Base-by-base conservation (phyloP, 176 grass and related monocot genomes). In the Rhynchospora pubera region DNA sequence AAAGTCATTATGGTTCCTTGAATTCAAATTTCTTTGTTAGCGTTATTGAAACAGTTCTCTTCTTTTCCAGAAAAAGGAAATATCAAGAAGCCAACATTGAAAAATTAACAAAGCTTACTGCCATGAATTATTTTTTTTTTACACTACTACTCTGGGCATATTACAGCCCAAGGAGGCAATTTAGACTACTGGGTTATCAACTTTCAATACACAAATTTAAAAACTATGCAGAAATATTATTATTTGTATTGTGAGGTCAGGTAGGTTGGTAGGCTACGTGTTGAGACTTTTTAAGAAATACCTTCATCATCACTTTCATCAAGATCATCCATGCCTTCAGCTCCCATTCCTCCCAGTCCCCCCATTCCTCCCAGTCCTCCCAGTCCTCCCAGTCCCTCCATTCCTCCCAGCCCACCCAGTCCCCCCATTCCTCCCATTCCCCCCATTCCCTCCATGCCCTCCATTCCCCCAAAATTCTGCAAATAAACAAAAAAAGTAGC, bases 301-400 rank as follows among this genome's bases (percentile, higher is more conserved):
- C 93, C 93, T 91, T 97, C 93, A 22, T 97, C 87, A 48, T 93
- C 93, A 77, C 88, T 97, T 26, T 91, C 93, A 69, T 97, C 93
- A 23, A 91, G 91, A 1, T 93, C 83, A 67, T 89, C 91, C 91
- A 87, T 87, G 19, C 85, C 85, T n/a, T 86, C 89, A 45, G 73
- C 84, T 9, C 77, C 91, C 88, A 90, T 61, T 48, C 88, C 85
- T 0, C 53, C 84, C 84, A 86, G 62, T 12, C 84, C 61, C 0
- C 74, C 84, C 84, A 80, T 62, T 39, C 62, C 84, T 0, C 77
- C 86, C 82, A 90, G 24, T 1, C 79, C 83, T 0, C 53, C 82
- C 83, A 90, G 15, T 7, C 60, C 91, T 0, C 26, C 85, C 84
- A 85, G 46, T n/a, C 84, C 63, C 1, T 63, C 77, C 78, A 92